Conservation (phyloP, 768 basidiomycete species). For the Chlorophyllum brunneum region DNA sequence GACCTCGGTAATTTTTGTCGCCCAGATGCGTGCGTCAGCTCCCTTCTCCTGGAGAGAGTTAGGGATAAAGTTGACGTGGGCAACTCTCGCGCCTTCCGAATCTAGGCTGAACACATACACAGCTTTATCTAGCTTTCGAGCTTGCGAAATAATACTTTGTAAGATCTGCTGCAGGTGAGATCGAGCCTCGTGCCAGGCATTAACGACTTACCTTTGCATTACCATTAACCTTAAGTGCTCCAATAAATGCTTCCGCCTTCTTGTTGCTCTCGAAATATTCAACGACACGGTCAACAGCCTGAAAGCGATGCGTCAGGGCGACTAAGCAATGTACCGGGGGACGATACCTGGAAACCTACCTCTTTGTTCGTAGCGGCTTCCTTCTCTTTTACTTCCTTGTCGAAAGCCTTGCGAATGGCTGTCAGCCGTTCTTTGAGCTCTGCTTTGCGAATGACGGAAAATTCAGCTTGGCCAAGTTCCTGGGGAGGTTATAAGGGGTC, state of each 20-base stretch:
- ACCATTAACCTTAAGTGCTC: conserved; percentile 70
- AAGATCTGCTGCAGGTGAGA: conserved; percentile 47
- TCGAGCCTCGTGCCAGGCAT: not conserved
- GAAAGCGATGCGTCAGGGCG: not conserved
- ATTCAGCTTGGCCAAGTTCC: conserved; percentile 88
- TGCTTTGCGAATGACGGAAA: conserved; percentile 81
- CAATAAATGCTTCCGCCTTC: conserved; percentile 65
- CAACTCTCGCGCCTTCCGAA: conserved; percentile 63
- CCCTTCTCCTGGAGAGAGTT: conserved; percentile 54
- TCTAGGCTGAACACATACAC: conserved; percentile 89
- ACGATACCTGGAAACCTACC: conserved; percentile 35
- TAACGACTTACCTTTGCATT: conserved; percentile 68
- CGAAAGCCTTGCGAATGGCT: conserved; percentile 74
- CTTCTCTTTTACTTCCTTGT: conserved; percentile 80
- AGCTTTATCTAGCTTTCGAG: conserved; percentile 78
- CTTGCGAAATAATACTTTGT: conserved; percentile 69
- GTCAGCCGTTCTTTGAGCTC: conserved; percentile 73
- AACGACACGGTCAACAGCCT: conserved; percentile 70
- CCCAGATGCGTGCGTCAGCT: conserved; percentile 88
- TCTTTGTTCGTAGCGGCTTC: conserved; percentile 74
- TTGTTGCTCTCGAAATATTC: conserved; percentile 77
- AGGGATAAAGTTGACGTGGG: conserved; percentile 82
- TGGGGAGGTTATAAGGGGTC: conserved; percentile 27
- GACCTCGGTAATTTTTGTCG: conserved; percentile 67
- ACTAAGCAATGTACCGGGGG: too few relatives aligned